A percentile compares a stretch with the other conserved stretches of the same genome.
These are phyloP conservation scores for Monoraphidium neglectum DNA, from an alignment of 139 green algal genomes.

Conservation along the genomic window DNA sequence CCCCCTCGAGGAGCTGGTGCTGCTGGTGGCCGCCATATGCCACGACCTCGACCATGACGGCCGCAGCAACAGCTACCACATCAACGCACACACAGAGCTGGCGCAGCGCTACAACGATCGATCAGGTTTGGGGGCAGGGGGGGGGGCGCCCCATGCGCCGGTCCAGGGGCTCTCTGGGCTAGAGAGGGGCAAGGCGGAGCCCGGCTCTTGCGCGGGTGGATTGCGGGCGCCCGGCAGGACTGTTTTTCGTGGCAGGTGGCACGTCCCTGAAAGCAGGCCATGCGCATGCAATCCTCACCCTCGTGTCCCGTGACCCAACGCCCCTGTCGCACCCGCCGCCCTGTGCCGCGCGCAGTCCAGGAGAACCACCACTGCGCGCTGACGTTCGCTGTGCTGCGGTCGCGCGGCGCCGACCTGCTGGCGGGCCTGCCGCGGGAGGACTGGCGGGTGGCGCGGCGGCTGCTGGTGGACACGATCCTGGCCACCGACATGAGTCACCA, in stretches of 20 bases:
- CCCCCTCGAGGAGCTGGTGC: constrained; percentile 50
- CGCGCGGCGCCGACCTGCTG: constrained; percentile 44
- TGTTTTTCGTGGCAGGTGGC: neutral
- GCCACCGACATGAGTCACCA: constrained; percentile 74
- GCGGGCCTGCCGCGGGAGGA: constrained; percentile 10
- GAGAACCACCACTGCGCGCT: constrained; percentile 82
- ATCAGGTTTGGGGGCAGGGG: too few species aligned
- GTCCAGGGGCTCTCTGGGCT: too few species aligned
- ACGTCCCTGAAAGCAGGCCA: neutral
- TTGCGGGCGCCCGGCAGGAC: too few species aligned
- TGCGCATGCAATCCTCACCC: too few species aligned
- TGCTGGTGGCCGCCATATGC: constrained; percentile 64
- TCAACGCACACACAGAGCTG: constrained; percentile 43
- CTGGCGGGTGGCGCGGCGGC: constrained; percentile 38
- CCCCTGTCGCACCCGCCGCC: too few species aligned
- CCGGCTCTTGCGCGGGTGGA: too few species aligned
- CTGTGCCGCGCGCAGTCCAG: constrained; percentile 40
- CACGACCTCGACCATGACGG: constrained; percentile 78
- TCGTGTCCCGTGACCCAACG: too few species aligned
- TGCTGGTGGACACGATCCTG: constrained; percentile 58
- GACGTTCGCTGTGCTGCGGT: constrained; percentile 61
- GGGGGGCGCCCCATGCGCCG: too few species aligned
- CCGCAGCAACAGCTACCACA: constrained; percentile 64
- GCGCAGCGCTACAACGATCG: constrained; percentile 68
- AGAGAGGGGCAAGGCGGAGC: too few species aligned